Conservation (phyloP, 129 eudicot species). For the Chrysanthemum seticuspe region DNA sequence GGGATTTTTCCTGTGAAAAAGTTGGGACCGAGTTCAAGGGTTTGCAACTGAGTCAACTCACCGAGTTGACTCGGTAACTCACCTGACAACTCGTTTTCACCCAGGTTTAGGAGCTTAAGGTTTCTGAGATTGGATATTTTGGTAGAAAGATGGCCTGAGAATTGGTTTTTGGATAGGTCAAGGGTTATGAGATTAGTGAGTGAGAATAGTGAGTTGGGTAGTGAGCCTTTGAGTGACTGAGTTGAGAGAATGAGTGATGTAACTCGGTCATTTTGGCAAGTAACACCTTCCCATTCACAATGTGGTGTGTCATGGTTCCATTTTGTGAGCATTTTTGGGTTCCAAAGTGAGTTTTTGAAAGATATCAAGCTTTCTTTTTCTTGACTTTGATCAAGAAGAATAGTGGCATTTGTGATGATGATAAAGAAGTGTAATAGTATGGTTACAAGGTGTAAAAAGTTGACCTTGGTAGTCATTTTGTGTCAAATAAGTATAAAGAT, state of each 20-base stretch:
- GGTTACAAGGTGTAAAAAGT: slow-evolving; percentile 23
- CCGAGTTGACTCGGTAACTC: slow-evolving; percentile 59
- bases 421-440: slow-evolving; percentile 18
- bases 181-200: slow-evolving; percentile 45
- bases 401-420: slow-evolving; percentile 15
- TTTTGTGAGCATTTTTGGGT: slow-evolving; percentile 42
- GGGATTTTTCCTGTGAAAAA: slow-evolving; percentile 57
- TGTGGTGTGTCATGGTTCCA: slow-evolving; percentile 53
- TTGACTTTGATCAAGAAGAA: slow-evolving; percentile 20
- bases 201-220: slow-evolving; percentile 40
- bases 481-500: slow-evolving; percentile 20
- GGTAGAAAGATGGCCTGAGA: slow-evolving; percentile 40
- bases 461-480: slow-evolving; percentile 33
- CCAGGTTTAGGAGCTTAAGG: slow-evolving; percentile 41
- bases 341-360: slow-evolving; percentile 53
- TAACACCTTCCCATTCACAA: slow-evolving; percentile 70
- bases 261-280: slow-evolving; percentile 49
- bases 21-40: slow-evolving; percentile 60
- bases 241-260: slow-evolving; percentile 53
- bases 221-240: slow-evolving; percentile 44
- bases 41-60: slow-evolving; percentile 44
- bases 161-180: slow-evolving; percentile 56
- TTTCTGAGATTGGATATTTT: slow-evolving; percentile 37
- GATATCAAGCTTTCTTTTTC: slow-evolving; percentile 41
- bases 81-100: slow-evolving; percentile 49